Conservation (phyloP, 2,329 filamentous ascomycete genomes). For the Colletotrichum sp. region DNA sequence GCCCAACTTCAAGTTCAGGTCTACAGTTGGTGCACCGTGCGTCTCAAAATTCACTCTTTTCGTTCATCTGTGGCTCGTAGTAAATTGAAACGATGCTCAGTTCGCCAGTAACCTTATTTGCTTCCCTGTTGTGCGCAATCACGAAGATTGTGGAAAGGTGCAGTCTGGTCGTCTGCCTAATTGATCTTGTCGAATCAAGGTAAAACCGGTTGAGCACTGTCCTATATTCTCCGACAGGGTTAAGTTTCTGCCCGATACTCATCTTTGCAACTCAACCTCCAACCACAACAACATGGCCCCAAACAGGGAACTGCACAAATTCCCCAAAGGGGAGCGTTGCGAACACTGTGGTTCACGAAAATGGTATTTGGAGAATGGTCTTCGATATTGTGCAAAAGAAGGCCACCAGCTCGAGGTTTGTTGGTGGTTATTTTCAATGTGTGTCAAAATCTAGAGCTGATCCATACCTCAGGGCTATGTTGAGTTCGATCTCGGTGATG, state of each 20-base stretch:
- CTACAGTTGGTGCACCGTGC: background rate
- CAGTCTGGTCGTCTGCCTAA: background rate
- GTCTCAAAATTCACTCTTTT: background rate
- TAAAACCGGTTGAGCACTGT: background rate
- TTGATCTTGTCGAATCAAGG: background rate
- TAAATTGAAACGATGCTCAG: background rate
- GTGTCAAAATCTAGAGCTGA: background rate
- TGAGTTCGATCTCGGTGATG: constrained; percentile 66
- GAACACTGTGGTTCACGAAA: constrained; percentile 72
- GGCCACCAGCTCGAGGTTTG: constrained; percentile 80
- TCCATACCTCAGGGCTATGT: constrained; percentile 50
- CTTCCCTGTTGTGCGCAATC: background rate
- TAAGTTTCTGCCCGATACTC: background rate
- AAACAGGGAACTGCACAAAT: constrained; percentile 50
- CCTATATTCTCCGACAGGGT: background rate
- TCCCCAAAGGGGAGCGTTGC: constrained; percentile 59
- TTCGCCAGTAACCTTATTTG: background rate
- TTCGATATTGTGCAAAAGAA: constrained; percentile 74
- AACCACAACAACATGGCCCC: constrained; percentile 39
- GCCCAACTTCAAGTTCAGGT: background rate
- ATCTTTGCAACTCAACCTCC: background rate
- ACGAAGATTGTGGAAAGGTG: background rate
- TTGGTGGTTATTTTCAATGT: background rate
- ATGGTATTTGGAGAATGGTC: constrained; percentile 78
- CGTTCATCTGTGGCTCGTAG: background rate